phyloP scores from a whole-genome alignment of 306 rosid genomes.

The Quercus cerris region DNA sequence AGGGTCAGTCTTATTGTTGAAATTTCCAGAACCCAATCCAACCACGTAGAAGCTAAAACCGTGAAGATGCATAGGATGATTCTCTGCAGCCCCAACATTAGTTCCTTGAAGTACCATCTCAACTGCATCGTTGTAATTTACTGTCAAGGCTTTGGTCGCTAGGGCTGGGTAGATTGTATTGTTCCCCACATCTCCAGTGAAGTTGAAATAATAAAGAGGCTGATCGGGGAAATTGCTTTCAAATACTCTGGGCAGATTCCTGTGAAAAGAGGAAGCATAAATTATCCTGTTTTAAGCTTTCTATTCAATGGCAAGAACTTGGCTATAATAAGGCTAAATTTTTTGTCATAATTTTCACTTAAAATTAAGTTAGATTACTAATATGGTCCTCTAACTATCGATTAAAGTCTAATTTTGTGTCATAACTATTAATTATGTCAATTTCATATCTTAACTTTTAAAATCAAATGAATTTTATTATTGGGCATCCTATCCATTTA shows the following conservation, averaged over 20 bases:
- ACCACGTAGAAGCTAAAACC: slow-evolving; percentile 37
- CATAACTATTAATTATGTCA: too few relatives aligned
- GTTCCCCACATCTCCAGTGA: slow-evolving; percentile 28
- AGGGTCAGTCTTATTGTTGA: slow-evolving; percentile 2
- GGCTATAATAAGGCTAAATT: not conserved
- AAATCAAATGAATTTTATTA: too few relatives aligned
- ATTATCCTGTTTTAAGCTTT: not conserved
- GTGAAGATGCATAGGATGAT: slow-evolving; percentile 28
- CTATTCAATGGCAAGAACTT: too few relatives aligned
- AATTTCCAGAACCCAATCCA: slow-evolving; percentile 33
- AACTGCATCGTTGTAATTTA: slow-evolving; percentile 32
- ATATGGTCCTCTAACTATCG: too few relatives aligned
- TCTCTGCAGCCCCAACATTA: slow-evolving; percentile 24
- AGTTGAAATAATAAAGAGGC: slow-evolving; percentile 36
- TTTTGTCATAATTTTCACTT: too few relatives aligned
- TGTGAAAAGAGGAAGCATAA: not conserved
- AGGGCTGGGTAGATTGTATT: slow-evolving; percentile 7
- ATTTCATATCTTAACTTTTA: too few relatives aligned
- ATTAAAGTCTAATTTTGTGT: too few relatives aligned
- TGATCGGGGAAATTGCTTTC: slow-evolving; percentile 23
- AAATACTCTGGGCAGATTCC: not conserved
- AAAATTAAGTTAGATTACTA: too few relatives aligned
- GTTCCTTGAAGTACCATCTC: slow-evolving; percentile 51
- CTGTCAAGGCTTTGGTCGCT: slow-evolving; percentile 39
- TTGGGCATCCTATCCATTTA: too few relatives aligned